Conservation (phyloP, 306 rosid species). For the Acacia acuminata region DNA sequence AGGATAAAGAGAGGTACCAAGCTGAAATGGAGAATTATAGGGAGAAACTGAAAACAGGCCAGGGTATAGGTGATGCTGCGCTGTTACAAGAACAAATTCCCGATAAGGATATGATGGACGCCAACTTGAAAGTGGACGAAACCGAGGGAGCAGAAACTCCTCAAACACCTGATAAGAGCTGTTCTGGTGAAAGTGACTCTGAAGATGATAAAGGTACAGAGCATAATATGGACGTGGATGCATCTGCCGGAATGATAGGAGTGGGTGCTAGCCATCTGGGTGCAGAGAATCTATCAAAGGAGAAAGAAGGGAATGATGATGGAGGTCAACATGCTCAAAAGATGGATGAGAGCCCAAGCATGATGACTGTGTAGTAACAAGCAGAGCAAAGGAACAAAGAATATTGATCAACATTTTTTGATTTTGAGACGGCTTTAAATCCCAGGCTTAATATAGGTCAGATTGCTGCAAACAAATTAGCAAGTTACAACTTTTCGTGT, state of each 20-base stretch:
- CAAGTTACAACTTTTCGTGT: not conserved
- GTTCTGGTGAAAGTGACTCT: conserved; percentile 54
- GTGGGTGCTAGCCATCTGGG: conserved; percentile 35
- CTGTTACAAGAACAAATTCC: conserved; percentile 80
- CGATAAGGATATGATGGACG: conserved; percentile 42
- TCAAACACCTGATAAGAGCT: conserved; percentile 52
- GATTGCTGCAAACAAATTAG: not conserved
- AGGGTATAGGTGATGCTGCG: conserved; percentile 64
- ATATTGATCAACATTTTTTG: not conserved
- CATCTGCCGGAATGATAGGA: conserved; percentile 30
- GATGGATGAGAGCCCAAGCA: conserved; percentile 19
- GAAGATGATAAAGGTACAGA: conserved; percentile 44
- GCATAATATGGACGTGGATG: conserved; percentile 41
- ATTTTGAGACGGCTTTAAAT: conserved; percentile 3
- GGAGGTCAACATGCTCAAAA: conserved; percentile 23
- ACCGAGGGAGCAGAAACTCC: conserved; percentile 40
- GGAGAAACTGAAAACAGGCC: conserved; percentile 57
- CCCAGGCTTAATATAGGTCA: not conserved
- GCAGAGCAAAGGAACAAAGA: conserved; percentile 21
- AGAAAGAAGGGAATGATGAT: conserved; percentile 28
- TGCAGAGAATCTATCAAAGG: conserved; percentile 33
- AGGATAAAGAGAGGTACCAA: conserved; percentile 83
- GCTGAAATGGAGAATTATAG: conserved; percentile 83
- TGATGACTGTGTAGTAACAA: conserved; percentile 17
- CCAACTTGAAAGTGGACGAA: conserved; percentile 49